phyloP scores from a whole-genome alignment of 306 rosid genomes.

The Oemleria cerasiformis region DNA sequence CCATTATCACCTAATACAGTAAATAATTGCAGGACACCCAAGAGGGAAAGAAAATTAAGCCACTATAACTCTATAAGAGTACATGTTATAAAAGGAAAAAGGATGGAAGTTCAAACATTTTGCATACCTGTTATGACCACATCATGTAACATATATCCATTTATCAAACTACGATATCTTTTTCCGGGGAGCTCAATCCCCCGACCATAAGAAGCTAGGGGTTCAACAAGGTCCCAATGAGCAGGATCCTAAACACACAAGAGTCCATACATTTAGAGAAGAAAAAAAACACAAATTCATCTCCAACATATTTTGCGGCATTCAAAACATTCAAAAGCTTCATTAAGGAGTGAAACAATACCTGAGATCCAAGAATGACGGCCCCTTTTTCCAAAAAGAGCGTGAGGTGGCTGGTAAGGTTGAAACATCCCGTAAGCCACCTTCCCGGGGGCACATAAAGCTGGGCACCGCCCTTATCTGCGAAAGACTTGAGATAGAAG shows the following conservation, averaged over 20 bases:
- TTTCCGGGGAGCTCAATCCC: conserved; percentile 83
- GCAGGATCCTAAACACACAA: conserved; percentile 61
- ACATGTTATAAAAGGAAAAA: background rate
- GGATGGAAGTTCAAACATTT: background rate
- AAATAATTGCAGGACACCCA: conserved; percentile 23
- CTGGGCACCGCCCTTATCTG: conserved; percentile 99
- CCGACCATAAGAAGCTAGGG: conserved; percentile 92
- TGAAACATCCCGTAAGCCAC: conserved; percentile 95
- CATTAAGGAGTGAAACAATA: conserved; percentile 29
- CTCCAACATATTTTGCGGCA: background rate
- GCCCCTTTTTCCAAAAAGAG: conserved; percentile 93
- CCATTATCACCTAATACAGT: conserved; percentile 74
- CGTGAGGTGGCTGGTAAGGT: conserved; percentile 94
- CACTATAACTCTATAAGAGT: background rate
- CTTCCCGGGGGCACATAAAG: conserved; percentile 85
- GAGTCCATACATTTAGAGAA: background rate
- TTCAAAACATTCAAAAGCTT: background rate
- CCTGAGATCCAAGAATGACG: conserved; percentile 92
- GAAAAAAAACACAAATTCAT: background rate
- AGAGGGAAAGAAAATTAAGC: conserved; percentile 16
- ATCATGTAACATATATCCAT: conserved; percentile 73
- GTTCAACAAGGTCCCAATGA: conserved; percentile 76
- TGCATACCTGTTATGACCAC: conserved; percentile 88
- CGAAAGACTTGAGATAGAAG: conserved; percentile 92
- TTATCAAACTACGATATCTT: conserved; percentile 81